Conservation (phyloP, 2,329 filamentous ascomycete genomes). For the Massarina eburnea region DNA sequence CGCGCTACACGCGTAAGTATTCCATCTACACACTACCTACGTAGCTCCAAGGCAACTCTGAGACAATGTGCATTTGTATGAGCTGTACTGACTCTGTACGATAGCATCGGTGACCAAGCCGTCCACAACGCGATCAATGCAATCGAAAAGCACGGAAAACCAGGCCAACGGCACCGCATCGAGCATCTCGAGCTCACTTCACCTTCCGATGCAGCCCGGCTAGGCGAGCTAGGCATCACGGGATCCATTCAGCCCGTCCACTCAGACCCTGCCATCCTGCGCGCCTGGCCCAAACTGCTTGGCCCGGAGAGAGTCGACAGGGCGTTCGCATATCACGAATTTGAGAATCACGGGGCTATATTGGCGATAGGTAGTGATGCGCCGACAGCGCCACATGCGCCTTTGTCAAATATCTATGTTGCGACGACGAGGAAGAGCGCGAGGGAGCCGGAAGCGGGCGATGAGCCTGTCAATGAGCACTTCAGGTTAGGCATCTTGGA, state of each 20-base stretch:
- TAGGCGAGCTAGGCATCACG: constrained; percentile 66
- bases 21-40: too few relatives aligned
- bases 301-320: constrained; percentile 57
- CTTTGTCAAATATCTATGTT: constrained; percentile 60
- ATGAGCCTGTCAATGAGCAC: constrained; percentile 53
- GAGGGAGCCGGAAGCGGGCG: constrained; percentile 46
- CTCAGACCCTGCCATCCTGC: constrained; percentile 70
- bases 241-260: constrained; percentile 94
- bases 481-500: constrained; percentile 58
- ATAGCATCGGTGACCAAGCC: constrained; percentile 64
- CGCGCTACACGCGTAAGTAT: constrained; percentile 67
- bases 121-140: constrained; percentile 60
- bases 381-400: constrained; percentile 59
- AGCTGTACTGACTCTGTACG: too few relatives aligned
- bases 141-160: constrained; percentile 48
- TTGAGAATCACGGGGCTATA: constrained; percentile 55
- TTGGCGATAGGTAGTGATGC: constrained; percentile 62
- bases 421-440: constrained; percentile 61
- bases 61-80: too few relatives aligned
- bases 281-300: constrained; percentile 62
- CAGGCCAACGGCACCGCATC: constrained; percentile 60
- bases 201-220: constrained; percentile 56
- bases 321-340: constrained; percentile 66
- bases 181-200: constrained; percentile 66
- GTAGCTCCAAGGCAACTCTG: too few relatives aligned